Evolutionary conservation across 768 basidiomycete genomes (phyloP).

Genomic region (Tricholoma sp.): DNA sequence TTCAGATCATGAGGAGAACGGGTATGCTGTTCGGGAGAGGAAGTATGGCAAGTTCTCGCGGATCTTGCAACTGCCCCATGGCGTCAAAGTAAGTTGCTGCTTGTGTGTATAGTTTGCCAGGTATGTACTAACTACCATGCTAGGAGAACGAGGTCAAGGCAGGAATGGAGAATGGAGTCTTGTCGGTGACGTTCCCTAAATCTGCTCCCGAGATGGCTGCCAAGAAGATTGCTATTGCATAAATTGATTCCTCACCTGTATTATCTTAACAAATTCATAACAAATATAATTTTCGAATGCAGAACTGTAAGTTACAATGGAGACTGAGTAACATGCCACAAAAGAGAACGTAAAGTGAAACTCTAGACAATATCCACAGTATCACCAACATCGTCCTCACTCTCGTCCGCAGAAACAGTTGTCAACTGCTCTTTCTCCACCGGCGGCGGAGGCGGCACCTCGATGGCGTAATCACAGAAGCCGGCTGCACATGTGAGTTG

Average conservation of each 20-base stretch:
- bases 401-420: slow-evolving; percentile 38
- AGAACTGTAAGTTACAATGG: not conserved
- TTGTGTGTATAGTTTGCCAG: not conserved
- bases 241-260: no score
- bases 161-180: slow-evolving; percentile 38
- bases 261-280: no score
- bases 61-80: slow-evolving; percentile 38
- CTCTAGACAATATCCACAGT: slow-evolving; percentile 65
- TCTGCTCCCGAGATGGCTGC: slow-evolving; percentile 1
- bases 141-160: slow-evolving; percentile 42
- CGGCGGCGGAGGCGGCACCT: slow-evolving; percentile 77
- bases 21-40: slow-evolving; percentile 38
- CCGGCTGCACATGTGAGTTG: slow-evolving; percentile 8
- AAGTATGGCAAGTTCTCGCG: slow-evolving; percentile 41
- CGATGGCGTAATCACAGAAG: slow-evolving; percentile 56
- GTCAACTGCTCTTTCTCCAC: slow-evolving; percentile 62
- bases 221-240: no score
- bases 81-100: slow-evolving; percentile 33
- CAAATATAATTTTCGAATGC: not conserved
- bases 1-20: slow-evolving; percentile 23
- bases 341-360: not conserved
- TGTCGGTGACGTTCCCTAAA: slow-evolving; percentile 44
- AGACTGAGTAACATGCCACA: not conserved
- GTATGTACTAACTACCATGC: not conserved
- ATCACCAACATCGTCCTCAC: slow-evolving; percentile 73